Conservation (phyloP, 1,284 basidiomycete species). For the Apiotrichum montevideense region DNA sequence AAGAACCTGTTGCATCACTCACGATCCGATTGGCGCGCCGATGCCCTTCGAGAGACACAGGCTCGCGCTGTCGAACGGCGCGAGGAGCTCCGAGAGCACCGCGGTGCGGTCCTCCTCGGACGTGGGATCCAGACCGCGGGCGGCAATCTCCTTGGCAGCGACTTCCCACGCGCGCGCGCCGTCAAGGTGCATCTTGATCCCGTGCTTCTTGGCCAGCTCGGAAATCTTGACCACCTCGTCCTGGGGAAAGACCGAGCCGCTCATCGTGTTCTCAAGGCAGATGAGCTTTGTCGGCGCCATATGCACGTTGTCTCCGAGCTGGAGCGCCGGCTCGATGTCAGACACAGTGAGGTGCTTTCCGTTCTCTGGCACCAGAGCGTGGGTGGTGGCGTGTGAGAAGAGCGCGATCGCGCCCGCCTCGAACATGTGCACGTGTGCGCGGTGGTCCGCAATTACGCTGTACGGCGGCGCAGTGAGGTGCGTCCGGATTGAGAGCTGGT, state of each 20-base stretch:
- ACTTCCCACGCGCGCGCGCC: conserved; percentile 87
- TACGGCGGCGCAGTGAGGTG: conserved; percentile 83
- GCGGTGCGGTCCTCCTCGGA: conserved; percentile 47
- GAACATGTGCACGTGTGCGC: conserved; percentile 64
- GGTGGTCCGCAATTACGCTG: conserved; percentile 73
- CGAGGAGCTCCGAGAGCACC: conserved; percentile 66
- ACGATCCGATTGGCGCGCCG: conserved; percentile 82
- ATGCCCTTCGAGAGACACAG: conserved; percentile 97
- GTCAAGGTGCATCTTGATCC: conserved; percentile 80
- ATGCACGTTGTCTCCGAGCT: conserved; percentile 68
- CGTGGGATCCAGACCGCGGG: conserved; percentile 44
- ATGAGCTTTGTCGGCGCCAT: conserved; percentile 73
- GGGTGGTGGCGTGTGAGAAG: conserved; percentile 76
- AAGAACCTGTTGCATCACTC: background rate
- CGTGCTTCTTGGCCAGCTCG: conserved; percentile 62
- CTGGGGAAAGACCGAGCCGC: conserved; percentile 87
- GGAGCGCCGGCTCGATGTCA: conserved; percentile 67
- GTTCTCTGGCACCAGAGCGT: conserved; percentile 41
- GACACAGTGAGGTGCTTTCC: conserved; percentile 63
- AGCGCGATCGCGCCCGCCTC: conserved; percentile 81
- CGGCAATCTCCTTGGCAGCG: conserved; percentile 68
- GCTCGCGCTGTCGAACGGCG: conserved; percentile 86
- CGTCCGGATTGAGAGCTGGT: conserved; percentile 73
- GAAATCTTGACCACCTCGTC: conserved; percentile 79
- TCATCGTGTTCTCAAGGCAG: conserved; percentile 84